Percentiles rank a stretch among this genome's conserved stretches.
Evolutionary conservation across 2,329 filamentous ascomycete species (phyloP).

Genomic region (Epichloe coenophiala): DNA sequence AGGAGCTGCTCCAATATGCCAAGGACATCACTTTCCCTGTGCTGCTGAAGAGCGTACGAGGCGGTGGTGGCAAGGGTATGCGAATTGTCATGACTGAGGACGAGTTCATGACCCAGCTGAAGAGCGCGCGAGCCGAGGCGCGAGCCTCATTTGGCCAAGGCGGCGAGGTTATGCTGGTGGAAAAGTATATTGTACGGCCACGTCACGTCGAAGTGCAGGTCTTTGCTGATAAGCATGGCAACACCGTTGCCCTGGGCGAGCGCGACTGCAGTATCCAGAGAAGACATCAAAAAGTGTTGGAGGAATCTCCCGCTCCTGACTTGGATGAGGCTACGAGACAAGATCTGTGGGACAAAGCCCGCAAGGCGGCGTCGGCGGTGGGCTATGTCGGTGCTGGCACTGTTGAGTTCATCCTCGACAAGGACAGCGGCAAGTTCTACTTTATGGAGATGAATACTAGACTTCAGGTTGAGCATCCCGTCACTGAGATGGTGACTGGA

Average conservation of each 20-base stretch:
- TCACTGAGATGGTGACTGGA: slow-evolving; percentile 59
- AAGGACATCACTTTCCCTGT: slow-evolving; percentile 56
- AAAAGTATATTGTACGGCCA: slow-evolving; percentile 66
- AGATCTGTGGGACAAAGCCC: slow-evolving; percentile 52
- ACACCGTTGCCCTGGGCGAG: slow-evolving; percentile 74
- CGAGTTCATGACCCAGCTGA: slow-evolving; percentile 58
- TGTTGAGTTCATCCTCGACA: slow-evolving; percentile 82
- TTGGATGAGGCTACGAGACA: slow-evolving; percentile 43
- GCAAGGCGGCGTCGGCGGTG: slow-evolving; percentile 57
- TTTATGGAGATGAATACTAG: slow-evolving; percentile 79
- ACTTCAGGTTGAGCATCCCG: slow-evolving; percentile 92
- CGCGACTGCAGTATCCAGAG: slow-evolving; percentile 80
- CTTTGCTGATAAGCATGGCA: slow-evolving; percentile 69
- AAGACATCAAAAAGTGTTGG: slow-evolving; percentile 80
- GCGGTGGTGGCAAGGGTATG: slow-evolving; percentile 77
- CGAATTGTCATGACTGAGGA: slow-evolving; percentile 54
- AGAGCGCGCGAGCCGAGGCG: slow-evolving; percentile 62
- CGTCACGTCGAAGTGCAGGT: slow-evolving; percentile 85
- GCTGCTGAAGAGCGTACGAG: slow-evolving; percentile 66
- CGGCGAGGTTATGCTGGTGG: slow-evolving; percentile 69
- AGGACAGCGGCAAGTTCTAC: slow-evolving; percentile 67
- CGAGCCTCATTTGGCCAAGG: slow-evolving; percentile 68
- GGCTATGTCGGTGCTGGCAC: slow-evolving; percentile 84
- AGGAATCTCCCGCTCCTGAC: slow-evolving; percentile 72
- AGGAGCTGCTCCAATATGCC: slow-evolving; percentile 52